Conservation (phyloP, 192 early-diverging fungal species). For the Umbelopsis isabellina region DNA sequence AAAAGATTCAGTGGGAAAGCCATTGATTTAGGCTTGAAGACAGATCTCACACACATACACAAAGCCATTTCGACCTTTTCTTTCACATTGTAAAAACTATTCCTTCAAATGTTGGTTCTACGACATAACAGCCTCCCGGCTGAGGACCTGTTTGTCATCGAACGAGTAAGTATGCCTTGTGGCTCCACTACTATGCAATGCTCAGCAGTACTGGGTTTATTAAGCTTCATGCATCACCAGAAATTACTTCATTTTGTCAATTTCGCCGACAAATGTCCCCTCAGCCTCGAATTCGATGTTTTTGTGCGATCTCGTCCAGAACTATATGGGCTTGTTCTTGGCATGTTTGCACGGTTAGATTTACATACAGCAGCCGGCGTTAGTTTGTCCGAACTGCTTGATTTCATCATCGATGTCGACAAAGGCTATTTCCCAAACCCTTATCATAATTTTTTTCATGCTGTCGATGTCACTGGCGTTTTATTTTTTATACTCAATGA, state of each 20-base stretch:
- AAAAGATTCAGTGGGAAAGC: too few species aligned
- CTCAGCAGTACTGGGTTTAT: not conserved
- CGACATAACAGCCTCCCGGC: constrained; percentile 51
- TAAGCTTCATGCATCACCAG: constrained; percentile 48
- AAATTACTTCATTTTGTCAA: constrained; percentile 49
- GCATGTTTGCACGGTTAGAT: constrained; percentile 71
- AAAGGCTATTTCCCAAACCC: constrained; percentile 82
- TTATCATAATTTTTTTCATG: constrained; percentile 93
- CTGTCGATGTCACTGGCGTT: constrained; percentile 85
- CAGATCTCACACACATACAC: too few species aligned
- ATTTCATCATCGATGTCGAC: constrained; percentile 85
- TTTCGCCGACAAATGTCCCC: constrained; percentile 36
- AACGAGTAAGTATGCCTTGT: constrained; percentile 47
- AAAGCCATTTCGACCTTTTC: not conserved
- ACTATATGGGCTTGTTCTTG: constrained; percentile 82
- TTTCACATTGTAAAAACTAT: not conserved
- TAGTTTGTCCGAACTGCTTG: constrained; percentile 68
- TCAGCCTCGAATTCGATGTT: constrained; percentile 57
- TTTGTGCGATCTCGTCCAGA: constrained; percentile 71
- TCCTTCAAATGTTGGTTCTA: constrained; percentile 47
- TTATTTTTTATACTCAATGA: constrained; percentile 78
- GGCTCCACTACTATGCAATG: not conserved
- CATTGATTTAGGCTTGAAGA: too few species aligned
- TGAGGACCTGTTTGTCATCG: constrained; percentile 61
- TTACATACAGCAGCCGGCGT: constrained; percentile 64